Evolutionary conservation across 2,329 filamentous ascomycete species (phyloP), one percentile per base, ranked within the genome.

Genomic region (Aspergillus ibericus): DNA sequence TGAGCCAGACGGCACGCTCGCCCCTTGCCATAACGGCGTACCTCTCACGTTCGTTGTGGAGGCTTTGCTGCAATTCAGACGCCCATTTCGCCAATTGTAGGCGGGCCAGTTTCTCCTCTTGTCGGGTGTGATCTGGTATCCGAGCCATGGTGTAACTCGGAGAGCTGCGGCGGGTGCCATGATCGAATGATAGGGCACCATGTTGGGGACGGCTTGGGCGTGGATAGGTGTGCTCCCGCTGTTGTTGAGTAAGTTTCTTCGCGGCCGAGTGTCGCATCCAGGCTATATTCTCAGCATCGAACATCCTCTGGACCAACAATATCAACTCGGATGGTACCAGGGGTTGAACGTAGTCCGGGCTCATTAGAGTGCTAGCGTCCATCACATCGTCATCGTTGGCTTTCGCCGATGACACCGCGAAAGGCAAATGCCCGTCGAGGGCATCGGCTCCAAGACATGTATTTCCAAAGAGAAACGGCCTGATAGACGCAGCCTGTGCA

Each of bases 361-460:
- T 92, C 93, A 98, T 98, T 16, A 98, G 82, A 0, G 96, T 81
- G 68, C 92, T 96, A 16, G 93, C 93, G 72, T 98, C 93, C 88
- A 98, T 96, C 44, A 83, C 86, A 38, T 96, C 91, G 60, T 86
- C 79, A 67, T 97, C 92, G 20, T 85, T 84, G 1, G 83, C 85
- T 22, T 85, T 81, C 12, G 85, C 84, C 18, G 90, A 95, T 1
- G 93, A 97, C 18, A 96, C 83, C 0, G 91, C 86, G 70, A 91
- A 96, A 2, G 88, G 85, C 59, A 78, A 78, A 12, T 73, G 72
- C 1, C 74, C 67, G n/a, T 65, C 64, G 9, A 68, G 56, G 20
- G 59, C 59, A 27, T 72, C 66, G 25, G 68, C 59, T 6, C 60
- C 62, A 16, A 60, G 63, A 42, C 59, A 63, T 47, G 68, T 68